These are phyloP conservation scores for Termitomyces bulborhizus DNA, from an alignment of 768 basidiomycete genomes.

Conservation along the genomic window DNA sequence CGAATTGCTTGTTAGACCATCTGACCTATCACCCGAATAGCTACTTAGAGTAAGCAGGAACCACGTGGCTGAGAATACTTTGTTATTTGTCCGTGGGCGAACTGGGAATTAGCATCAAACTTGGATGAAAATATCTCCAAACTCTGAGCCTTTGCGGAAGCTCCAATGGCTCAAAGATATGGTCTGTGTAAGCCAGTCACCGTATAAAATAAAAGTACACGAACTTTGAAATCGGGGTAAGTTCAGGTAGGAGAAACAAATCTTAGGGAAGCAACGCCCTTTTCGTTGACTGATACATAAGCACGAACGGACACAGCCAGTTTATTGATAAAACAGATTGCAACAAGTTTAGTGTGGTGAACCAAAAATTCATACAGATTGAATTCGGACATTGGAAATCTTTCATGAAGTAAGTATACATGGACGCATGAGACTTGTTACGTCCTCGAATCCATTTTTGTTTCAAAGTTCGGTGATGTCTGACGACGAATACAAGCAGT, in stretches of 20 bases:
- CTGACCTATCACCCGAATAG: neutral
- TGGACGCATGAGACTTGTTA: neutral
- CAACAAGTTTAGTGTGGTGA: neutral
- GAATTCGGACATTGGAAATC: neutral
- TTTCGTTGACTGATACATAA: too few species aligned
- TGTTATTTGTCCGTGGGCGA: too few species aligned
- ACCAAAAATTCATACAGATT: neutral
- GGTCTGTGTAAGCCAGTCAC: too few species aligned
- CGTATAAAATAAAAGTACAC: too few species aligned
- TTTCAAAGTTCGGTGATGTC: slow-evolving; percentile 18
- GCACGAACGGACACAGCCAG: too few species aligned
- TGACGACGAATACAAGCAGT: slow-evolving; percentile 21
- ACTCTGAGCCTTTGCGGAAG: too few species aligned
- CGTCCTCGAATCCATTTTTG: neutral
- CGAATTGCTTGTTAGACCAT: neutral
- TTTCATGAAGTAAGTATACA: neutral
- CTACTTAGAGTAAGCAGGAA: neutral
- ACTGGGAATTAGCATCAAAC: too few species aligned
- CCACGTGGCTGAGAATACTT: neutral
- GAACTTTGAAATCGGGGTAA: too few species aligned
- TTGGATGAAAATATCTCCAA: too few species aligned
- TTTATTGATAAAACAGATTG: neutral
- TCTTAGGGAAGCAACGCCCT: too few species aligned
- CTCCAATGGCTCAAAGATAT: too few species aligned
- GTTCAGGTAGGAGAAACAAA: too few species aligned